Evolutionary conservation across 2,329 filamentous ascomycete species (phyloP), one percentile per base, ranked within the genome.

Genomic region (Nothomitra cinnamomea): DNA sequence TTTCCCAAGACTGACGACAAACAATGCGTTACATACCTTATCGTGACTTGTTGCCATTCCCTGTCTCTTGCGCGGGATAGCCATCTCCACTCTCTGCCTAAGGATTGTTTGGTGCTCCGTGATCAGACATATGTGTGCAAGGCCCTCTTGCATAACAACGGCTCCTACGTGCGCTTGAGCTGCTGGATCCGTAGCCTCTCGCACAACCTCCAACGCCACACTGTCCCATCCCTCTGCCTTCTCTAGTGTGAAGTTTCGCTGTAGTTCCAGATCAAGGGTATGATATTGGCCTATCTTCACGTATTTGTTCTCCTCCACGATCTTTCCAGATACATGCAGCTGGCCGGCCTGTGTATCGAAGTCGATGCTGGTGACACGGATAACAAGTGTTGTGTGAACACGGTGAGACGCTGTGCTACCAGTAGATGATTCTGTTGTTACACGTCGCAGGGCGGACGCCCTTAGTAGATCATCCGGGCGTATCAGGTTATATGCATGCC

Each of bases 181-280:
- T 58, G 87, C 83, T 60, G 85, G 80, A 60, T 86, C 82, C 13
- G 90, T 75, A 0, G 88, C 83, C 65, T 95, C 87, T 54, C 78
- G 74, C 10, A 98, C 75, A 47, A 85, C 83, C 56, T 85, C 81
- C 49, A 83, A 71, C 2, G 89, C 86, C 10, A 98, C 81, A 59
- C 84, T 89, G 67, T 98, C 92, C 92, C 92, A 98, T 42, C 88
- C 82, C 7, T 79, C 71, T 40, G 78, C 77, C 69, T 96, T 96
- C 70, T 88, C 84, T 6, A 98, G 66, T 5, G 85, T 90, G 61
- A 96, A 96, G 51, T 88, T 82, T 42, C 89, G 78, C 61, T 92
- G 81, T 55, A 95, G 73, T 65, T 95, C 90, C 47, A 98, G 76
- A 59, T 95, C 90, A 1, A 86, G 72, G 0, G 83, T 86, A 63